Evolutionary conservation across 192 early-diverging fungal species (phyloP).

Genomic region (Coemansia sp.): DNA sequence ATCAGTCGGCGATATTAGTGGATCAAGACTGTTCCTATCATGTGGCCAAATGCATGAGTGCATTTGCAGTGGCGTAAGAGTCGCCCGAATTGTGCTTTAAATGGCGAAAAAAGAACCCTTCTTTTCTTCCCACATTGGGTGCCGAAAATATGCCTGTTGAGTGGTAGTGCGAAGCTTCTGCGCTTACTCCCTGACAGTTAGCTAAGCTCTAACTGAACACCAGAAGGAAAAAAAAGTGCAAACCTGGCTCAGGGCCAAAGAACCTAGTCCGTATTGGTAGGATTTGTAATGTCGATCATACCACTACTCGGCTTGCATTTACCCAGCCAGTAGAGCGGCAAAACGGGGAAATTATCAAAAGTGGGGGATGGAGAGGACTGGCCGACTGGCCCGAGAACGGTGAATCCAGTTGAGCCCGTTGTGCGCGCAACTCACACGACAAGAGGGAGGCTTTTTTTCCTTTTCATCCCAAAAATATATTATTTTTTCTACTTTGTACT

Average conservation of each 20-base stretch:
- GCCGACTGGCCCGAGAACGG: neutral
- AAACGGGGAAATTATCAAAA: neutral
- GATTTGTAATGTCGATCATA: neutral
- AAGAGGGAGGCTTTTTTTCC: slow-evolving; percentile 1
- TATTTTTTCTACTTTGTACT: slow-evolving; percentile 12
- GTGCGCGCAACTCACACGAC: slow-evolving; percentile 6
- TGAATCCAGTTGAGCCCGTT: neutral
- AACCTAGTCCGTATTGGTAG: neutral
- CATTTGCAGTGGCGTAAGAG: neutral
- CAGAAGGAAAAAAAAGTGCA: neutral
- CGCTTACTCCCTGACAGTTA: too few species aligned
- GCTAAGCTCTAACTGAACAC: too few species aligned
- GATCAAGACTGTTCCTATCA: neutral
- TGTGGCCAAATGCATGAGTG: too few species aligned
- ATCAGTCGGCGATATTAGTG: neutral
- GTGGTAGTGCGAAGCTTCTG: too few species aligned
- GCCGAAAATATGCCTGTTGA: neutral
- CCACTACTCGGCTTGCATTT: neutral
- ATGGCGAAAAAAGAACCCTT: neutral
- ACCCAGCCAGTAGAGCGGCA: neutral
- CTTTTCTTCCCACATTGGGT: neutral
- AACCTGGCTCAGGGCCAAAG: neutral
- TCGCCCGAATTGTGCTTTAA: neutral
- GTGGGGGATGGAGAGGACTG: neutral
- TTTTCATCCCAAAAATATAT: neutral